Conservation (phyloP, 805 yeast genomes). For the Barnettozyma siamensis region DNA sequence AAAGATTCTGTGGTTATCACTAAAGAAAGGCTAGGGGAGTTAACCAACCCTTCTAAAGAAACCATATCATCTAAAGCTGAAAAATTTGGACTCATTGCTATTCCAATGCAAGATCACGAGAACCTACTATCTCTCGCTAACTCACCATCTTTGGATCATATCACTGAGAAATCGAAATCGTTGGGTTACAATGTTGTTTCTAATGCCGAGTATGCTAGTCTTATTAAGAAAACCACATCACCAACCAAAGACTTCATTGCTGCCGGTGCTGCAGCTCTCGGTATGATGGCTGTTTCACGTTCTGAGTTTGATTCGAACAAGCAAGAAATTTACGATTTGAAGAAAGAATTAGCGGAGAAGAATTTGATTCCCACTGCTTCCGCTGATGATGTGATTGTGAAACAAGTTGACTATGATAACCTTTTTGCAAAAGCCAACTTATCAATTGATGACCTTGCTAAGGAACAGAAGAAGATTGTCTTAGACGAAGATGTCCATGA, state of each 20-base stretch:
- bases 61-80: constrained; percentile 4
- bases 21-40: constrained; percentile 15
- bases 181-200: constrained; percentile 21
- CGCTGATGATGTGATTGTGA: constrained; percentile 14
- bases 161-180: constrained; percentile 7
- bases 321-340: constrained; percentile 15
- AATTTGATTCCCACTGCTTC: constrained; percentile 25
- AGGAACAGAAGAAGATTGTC: constrained; percentile 1
- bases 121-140: constrained; percentile 6
- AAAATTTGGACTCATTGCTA: constrained; percentile 7
- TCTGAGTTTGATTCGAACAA: constrained; percentile 10
- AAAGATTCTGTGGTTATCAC: constrained; percentile 23
- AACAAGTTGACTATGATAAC: constrained; percentile 15
- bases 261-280: constrained; percentile 3
- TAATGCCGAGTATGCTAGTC: constrained; percentile 7
- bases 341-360: constrained; percentile 22
- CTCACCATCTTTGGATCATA: constrained; percentile 9
- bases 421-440: constrained; percentile 9
- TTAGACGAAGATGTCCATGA: constrained; percentile 5
- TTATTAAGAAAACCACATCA: background rate
- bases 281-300: constrained; percentile 9
- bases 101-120: constrained; percentile 11
- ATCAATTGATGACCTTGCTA: constrained; percentile 7
- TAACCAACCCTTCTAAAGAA: constrained; percentile 15
- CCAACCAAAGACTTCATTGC: constrained; percentile 11